Percentiles rank a stretch among this genome's conserved stretches.
phyloP scores from a whole-genome alignment of 805 yeast genomes.

The Cyberlindnera japonica region DNA sequence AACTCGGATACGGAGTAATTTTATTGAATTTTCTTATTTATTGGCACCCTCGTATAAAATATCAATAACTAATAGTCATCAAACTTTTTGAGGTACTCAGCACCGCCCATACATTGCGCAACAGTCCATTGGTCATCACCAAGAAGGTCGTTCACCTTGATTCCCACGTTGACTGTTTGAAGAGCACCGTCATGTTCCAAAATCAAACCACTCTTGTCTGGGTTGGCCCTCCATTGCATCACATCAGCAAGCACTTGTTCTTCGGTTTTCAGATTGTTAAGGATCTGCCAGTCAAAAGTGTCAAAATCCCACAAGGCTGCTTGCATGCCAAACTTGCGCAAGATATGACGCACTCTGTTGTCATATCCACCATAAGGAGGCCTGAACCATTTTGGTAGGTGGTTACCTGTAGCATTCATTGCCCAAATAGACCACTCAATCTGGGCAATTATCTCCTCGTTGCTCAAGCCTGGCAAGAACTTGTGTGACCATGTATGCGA shows the following conservation, averaged over 20 bases:
- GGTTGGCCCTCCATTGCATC: slow-evolving; percentile 42
- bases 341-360: slow-evolving; percentile 74
- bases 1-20: too few relatives aligned
- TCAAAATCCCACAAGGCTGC: slow-evolving; percentile 90
- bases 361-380: slow-evolving; percentile 98
- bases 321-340: slow-evolving; percentile 81
- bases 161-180: slow-evolving; percentile 66
- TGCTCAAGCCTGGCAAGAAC: slow-evolving; percentile 70
- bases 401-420: slow-evolving; percentile 88
- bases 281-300: slow-evolving; percentile 85
- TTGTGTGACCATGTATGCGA: slow-evolving; percentile 94
- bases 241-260: slow-evolving; percentile 55
- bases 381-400: slow-evolving; percentile 87
- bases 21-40: too few relatives aligned
- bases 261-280: slow-evolving; percentile 48
- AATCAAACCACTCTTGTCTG: slow-evolving; percentile 53
- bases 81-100: slow-evolving; percentile 23
- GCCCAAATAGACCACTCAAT: slow-evolving; percentile 97
- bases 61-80: too few relatives aligned
- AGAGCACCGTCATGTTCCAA: slow-evolving; percentile 80
- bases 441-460: slow-evolving; percentile 84
- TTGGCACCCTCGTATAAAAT: too few relatives aligned
- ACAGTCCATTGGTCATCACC: slow-evolving; percentile 68
- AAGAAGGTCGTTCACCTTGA: slow-evolving; percentile 52
- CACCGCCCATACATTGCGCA: slow-evolving; percentile 46